A percentile compares a stretch with the other conserved stretches of the same genome.
These are phyloP conservation scores for Candida anglica DNA, from an alignment of 805 yeast species.

Conservation along the genomic window DNA sequence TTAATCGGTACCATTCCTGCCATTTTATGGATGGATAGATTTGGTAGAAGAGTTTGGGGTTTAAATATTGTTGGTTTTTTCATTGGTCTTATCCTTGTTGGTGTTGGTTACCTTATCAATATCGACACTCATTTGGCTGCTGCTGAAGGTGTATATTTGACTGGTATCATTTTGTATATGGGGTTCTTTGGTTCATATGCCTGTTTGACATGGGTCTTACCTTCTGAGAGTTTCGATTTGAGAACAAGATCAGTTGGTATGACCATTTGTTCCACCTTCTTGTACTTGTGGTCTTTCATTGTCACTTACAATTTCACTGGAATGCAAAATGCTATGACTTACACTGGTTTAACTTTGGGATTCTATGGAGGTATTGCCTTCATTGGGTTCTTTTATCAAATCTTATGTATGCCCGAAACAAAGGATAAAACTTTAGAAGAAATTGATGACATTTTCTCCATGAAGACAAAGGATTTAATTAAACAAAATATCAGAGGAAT, in stretches of 20 bases:
- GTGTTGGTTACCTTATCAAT: slow-evolving; percentile 49
- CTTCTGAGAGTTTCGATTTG: slow-evolving; percentile 60
- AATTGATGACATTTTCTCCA: slow-evolving; percentile 58
- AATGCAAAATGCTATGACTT: slow-evolving; percentile 55
- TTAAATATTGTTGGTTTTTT: slow-evolving; percentile 54
- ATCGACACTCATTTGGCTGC: slow-evolving; percentile 35
- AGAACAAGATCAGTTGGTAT: slow-evolving; percentile 61
- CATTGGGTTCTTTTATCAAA: slow-evolving; percentile 50
- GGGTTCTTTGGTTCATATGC: slow-evolving; percentile 66
- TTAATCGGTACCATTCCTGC: slow-evolving; percentile 66
- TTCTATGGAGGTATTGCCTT: slow-evolving; percentile 68
- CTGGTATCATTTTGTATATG: slow-evolving; percentile 63
- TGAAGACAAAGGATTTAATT: slow-evolving; percentile 39
- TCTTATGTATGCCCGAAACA: slow-evolving; percentile 65
- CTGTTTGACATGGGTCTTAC: slow-evolving; percentile 65
- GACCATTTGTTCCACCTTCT: slow-evolving; percentile 53
- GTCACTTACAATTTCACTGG: slow-evolving; percentile 60
- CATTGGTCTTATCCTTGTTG: slow-evolving; percentile 57
- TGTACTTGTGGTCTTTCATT: slow-evolving; percentile 60
- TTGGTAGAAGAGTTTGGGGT: slow-evolving; percentile 61
- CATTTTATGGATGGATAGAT: slow-evolving; percentile 51
- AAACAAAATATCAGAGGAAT: slow-evolving; percentile 28
- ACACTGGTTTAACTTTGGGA: slow-evolving; percentile 60
- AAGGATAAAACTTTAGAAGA: slow-evolving; percentile 70
- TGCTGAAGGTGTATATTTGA: slow-evolving; percentile 56